These are phyloP conservation scores for Harringtonia aguacate DNA, from an alignment of 2,329 filamentous ascomycete genomes.

Conservation along the genomic window DNA sequence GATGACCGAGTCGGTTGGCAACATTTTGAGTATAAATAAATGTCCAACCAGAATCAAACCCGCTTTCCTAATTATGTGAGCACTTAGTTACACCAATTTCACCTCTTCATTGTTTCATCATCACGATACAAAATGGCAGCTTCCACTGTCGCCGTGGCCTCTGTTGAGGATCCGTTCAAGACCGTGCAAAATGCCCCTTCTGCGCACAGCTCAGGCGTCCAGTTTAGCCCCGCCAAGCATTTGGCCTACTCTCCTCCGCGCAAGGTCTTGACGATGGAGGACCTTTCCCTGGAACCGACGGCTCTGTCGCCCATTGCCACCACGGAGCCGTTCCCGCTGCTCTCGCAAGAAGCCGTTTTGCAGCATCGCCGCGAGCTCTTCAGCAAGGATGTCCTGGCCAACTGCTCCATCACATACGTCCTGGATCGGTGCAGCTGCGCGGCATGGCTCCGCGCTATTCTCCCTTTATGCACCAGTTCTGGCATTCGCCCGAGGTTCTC, in stretches of 20 bases:
- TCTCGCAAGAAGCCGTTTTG: background rate
- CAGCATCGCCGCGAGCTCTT: background rate
- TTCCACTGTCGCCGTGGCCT: too few species aligned
- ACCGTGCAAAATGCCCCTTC: too few species aligned
- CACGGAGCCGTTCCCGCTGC: background rate
- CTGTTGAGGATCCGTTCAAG: too few species aligned
- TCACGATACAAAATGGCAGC: too few species aligned
- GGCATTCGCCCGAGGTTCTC: too few species aligned
- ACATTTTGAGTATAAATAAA: too few species aligned
- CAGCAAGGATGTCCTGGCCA: background rate
- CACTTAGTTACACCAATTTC: too few species aligned
- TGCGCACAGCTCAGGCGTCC: too few species aligned
- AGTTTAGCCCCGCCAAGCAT: background rate
- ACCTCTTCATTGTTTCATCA: too few species aligned
- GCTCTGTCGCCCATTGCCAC: background rate
- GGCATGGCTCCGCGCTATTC: background rate
- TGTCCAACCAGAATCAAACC: too few species aligned
- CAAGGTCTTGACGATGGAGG: background rate
- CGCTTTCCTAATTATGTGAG: too few species aligned
- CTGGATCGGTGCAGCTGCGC: background rate
- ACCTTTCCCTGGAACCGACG: background rate
- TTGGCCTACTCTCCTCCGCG: background rate
- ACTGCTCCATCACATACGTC: background rate
- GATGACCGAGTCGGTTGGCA: too few species aligned
- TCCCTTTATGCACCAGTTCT: background rate